Evolutionary conservation across 306 rosid species (phyloP).

Genomic region (Prosopis cineraria): DNA sequence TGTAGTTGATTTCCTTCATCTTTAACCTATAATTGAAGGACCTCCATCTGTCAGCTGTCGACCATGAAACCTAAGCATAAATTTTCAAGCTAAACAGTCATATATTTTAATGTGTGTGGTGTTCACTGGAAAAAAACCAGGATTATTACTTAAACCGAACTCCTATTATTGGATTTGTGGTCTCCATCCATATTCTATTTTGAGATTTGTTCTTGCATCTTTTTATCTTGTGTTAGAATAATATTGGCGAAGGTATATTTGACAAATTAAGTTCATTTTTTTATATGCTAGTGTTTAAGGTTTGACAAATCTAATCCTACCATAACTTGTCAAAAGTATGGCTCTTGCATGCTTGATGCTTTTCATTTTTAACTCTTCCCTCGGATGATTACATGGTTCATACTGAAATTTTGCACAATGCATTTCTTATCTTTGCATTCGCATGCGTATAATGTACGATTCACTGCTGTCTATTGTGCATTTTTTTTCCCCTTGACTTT

Average conservation of each 20-base stretch:
- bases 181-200: conserved; percentile 8
- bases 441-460: conserved; percentile 19
- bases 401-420: neutral
- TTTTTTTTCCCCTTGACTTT: conserved; percentile 57
- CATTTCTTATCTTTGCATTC: neutral
- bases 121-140: neutral
- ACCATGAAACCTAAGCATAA: neutral
- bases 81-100: neutral
- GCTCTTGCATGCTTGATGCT: neutral
- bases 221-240: neutral
- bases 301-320: conserved; percentile 6
- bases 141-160: neutral
- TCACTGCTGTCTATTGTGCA: conserved; percentile 3
- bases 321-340: conserved; percentile 14
- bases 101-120: neutral
- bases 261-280: neutral
- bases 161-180: neutral
- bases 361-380: conserved; percentile 13
- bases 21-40: neutral
- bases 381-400: conserved; percentile 20
- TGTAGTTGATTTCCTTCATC: conserved; percentile 1
- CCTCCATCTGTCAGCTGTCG: neutral
- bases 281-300: conserved; percentile 7
- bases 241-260: neutral
- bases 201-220: neutral